Evolutionary conservation across 768 basidiomycete genomes (phyloP).

Genomic region (Leccinum subtestaceum): DNA sequence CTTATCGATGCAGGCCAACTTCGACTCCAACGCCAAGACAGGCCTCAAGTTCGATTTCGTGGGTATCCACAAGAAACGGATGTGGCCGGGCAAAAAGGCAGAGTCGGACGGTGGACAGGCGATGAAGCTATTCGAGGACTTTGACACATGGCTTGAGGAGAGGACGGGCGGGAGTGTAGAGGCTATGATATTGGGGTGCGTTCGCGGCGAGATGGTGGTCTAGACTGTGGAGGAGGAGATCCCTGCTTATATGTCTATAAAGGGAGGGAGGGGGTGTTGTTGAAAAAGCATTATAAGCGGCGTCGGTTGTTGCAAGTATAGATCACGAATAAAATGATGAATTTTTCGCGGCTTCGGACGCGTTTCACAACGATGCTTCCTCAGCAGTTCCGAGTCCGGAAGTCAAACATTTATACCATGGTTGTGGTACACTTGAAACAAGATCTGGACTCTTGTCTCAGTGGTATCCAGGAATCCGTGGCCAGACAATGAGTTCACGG

Average conservation of each 20-base stretch:
- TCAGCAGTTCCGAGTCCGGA: neutral
- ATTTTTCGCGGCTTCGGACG: neutral
- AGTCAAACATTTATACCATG: neutral
- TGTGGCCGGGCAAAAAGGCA: conserved; percentile 72
- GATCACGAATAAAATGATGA: neutral
- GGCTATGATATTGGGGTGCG: conserved; percentile 63
- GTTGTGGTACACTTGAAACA: too few species aligned
- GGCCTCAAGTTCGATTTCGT: conserved; percentile 67
- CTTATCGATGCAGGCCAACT: conserved; percentile 18
- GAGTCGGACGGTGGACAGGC: conserved; percentile 52
- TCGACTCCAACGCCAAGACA: neutral
- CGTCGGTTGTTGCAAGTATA: neutral
- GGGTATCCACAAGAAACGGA: conserved; percentile 77
- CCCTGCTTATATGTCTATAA: too few species aligned
- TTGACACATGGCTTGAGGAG: conserved; percentile 74
- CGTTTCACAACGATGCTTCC: neutral
- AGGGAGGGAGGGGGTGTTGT: too few species aligned
- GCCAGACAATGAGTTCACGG: too few species aligned
- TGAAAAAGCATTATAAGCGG: too few species aligned
- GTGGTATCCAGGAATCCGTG: neutral
- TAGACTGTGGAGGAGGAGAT: conserved; percentile 13
- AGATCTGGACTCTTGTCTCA: too few species aligned
- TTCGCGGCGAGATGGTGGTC: conserved; percentile 56
- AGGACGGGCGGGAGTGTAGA: conserved; percentile 66
- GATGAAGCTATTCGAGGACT: conserved; percentile 69